Conservation (phyloP, 805 yeast species). For the Saturnispora ahearnii region DNA sequence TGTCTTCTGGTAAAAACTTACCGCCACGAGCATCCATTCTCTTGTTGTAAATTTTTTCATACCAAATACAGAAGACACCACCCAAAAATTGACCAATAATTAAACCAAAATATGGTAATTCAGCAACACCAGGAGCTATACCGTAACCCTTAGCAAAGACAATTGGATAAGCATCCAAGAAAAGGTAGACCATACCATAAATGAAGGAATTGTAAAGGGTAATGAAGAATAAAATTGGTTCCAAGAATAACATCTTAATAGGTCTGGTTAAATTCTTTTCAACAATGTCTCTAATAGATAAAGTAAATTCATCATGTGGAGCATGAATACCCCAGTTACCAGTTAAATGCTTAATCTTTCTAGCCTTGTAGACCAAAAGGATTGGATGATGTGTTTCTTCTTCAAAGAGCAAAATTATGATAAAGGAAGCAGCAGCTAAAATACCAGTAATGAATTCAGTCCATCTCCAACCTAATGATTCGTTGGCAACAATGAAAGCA, state of each 20-base stretch:
- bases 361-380: conserved; percentile 55
- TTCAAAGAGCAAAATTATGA: conserved; percentile 35
- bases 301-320: conserved; percentile 56
- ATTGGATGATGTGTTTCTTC: conserved; percentile 70
- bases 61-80: conserved; percentile 40
- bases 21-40: conserved; percentile 46
- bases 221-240: conserved; percentile 63
- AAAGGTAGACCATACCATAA: conserved; percentile 68
- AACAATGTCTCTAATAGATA: conserved; percentile 49
- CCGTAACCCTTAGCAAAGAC: conserved; percentile 57
- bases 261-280: conserved; percentile 64
- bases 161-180: conserved; percentile 68
- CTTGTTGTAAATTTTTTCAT: conserved; percentile 45
- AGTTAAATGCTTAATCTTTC: conserved; percentile 50
- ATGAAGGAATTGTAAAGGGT: conserved; percentile 69
- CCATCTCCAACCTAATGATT: conserved; percentile 76
- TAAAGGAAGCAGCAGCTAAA: conserved; percentile 33
- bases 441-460: conserved; percentile 63
- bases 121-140: conserved; percentile 54
- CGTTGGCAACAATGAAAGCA: conserved; percentile 49
- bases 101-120: conserved; percentile 73
- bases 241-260: conserved; percentile 51
- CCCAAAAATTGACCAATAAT: conserved; percentile 61
- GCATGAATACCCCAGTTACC: conserved; percentile 81
- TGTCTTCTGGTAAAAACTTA: conserved; percentile 65